phyloP scores from a whole-genome alignment of 345 rosid genomes.

The Cochlearia excelsa region DNA sequence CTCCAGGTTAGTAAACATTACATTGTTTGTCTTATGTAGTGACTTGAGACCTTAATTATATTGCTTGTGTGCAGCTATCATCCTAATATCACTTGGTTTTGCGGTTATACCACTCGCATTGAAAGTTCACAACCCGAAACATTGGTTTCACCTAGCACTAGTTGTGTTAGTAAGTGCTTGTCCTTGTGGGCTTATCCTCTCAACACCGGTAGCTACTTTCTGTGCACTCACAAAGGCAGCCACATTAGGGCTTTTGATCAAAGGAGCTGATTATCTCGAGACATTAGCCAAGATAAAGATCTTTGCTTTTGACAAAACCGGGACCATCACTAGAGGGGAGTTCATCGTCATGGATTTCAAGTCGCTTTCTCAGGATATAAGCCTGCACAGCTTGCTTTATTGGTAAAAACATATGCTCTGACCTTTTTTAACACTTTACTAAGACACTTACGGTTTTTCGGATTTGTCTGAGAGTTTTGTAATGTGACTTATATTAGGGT shows the following conservation, averaged over 20 bases:
- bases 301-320: slow-evolving; percentile 85
- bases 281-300: slow-evolving; percentile 65
- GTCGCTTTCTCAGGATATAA: slow-evolving; percentile 45
- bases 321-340: slow-evolving; percentile 87
- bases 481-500: slow-evolving; percentile 47
- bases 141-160: slow-evolving; percentile 77
- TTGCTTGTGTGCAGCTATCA: slow-evolving; percentile 23
- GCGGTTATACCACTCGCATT: slow-evolving; percentile 65
- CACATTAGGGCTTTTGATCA: slow-evolving; percentile 70
- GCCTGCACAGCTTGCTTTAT: slow-evolving; percentile 46
- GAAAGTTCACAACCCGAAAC: slow-evolving; percentile 36
- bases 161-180: slow-evolving; percentile 91
- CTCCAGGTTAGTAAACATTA: slow-evolving; percentile 55
- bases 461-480: neutral
- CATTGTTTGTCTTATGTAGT: neutral
- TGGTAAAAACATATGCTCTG: slow-evolving; percentile 46
- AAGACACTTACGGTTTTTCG: neutral
- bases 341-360: slow-evolving; percentile 66
- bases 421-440: neutral
- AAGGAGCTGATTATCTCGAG: slow-evolving; percentile 83
- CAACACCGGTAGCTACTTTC: slow-evolving; percentile 89
- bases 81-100: slow-evolving; percentile 28
- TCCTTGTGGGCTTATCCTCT: slow-evolving; percentile 86
- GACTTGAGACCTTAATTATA: neutral
- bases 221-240: slow-evolving; percentile 93